These are phyloP conservation scores for Graphiopsis chlorocephala DNA, from an alignment of 2,329 filamentous ascomycete species.

Conservation along the genomic window DNA sequence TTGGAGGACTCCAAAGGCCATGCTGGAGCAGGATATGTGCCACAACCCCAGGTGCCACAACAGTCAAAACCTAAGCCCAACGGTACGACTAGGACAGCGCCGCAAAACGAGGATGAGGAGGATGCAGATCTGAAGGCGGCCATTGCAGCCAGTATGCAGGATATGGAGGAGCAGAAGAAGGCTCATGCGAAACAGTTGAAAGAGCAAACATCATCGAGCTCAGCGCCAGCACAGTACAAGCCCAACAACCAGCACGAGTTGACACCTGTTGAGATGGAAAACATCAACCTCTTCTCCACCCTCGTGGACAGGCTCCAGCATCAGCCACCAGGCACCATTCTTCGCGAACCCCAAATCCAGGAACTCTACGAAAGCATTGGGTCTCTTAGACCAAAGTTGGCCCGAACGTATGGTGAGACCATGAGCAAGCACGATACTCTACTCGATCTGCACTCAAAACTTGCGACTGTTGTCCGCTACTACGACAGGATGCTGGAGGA, in stretches of 20 bases:
- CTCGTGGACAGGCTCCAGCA: slow-evolving; percentile 92
- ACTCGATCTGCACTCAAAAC: slow-evolving; percentile 88
- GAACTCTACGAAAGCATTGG: slow-evolving; percentile 97
- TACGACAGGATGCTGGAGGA: slow-evolving; percentile 99
- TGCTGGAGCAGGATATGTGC: slow-evolving; percentile 66
- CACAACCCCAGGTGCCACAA: slow-evolving; percentile 34
- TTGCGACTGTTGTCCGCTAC: slow-evolving; percentile 93
- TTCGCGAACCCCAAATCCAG: slow-evolving; percentile 96
- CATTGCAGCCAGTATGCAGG: slow-evolving; percentile 88
- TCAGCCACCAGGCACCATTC: slow-evolving; percentile 89
- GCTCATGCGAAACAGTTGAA: slow-evolving; percentile 81
- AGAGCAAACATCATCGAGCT: slow-evolving; percentile 56
- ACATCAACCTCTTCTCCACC: slow-evolving; percentile 93
- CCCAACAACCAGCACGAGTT: slow-evolving; percentile 94
- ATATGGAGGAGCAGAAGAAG: slow-evolving; percentile 98
- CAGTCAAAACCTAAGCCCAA: slow-evolving; percentile 27
- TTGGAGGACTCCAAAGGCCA: slow-evolving; percentile 84
- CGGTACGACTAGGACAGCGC: slow-evolving; percentile 9
- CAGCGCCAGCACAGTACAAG: slow-evolving; percentile 49
- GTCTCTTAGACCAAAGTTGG: slow-evolving; percentile 86
- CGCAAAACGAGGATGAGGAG: slow-evolving; percentile 66
- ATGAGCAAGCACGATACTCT: slow-evolving; percentile 99
- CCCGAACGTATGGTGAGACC: slow-evolving; percentile 93
- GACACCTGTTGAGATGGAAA: slow-evolving; percentile 89
- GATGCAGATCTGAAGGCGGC: slow-evolving; percentile 91